phyloP scores from a whole-genome alignment of 2,329 filamentous ascomycete species.

The Colletotrichum caudatum region DNA sequence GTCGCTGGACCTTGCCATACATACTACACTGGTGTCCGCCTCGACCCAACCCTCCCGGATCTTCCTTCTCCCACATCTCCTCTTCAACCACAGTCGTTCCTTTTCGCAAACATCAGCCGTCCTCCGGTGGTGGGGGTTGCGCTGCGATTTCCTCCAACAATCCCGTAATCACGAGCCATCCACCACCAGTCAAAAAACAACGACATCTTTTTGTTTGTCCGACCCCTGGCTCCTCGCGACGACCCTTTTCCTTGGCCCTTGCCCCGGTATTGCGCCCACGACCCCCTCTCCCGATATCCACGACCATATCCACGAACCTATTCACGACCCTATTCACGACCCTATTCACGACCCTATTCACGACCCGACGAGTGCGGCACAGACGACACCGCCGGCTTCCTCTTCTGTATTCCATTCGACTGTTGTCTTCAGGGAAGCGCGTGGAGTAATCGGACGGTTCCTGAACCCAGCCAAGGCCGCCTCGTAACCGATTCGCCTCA shows the following conservation, averaged over 20 bases:
- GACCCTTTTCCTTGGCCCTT: conserved; percentile 32
- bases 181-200: conserved; percentile 25
- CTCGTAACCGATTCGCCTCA: conserved; percentile 13
- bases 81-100: conserved; percentile 40
- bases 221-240: conserved; percentile 13
- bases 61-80: conserved; percentile 38
- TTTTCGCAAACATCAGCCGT: conserved; percentile 42
- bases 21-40: conserved; percentile 42
- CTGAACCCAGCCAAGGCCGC: conserved; percentile 32
- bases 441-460: conserved; percentile 2
- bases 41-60: conserved; percentile 37
- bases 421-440: not conserved
- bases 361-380: conserved; percentile 31
- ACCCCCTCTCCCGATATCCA: conserved; percentile 16
- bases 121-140: conserved; percentile 41
- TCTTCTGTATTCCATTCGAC: conserved; percentile 26
- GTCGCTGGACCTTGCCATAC: conserved; percentile 41
- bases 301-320: conserved; percentile 30
- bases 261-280: conserved; percentile 19
- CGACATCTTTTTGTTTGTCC: conserved; percentile 18
- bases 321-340: conserved; percentile 23
- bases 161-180: conserved; percentile 29
- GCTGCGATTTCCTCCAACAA: conserved; percentile 35
- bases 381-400: conserved; percentile 20
- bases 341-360: conserved; percentile 23